Evolutionary conservation across 139 green algal species (phyloP), one percentile per base, ranked within the genome.

Genomic region (Gonium pectorale): DNA sequence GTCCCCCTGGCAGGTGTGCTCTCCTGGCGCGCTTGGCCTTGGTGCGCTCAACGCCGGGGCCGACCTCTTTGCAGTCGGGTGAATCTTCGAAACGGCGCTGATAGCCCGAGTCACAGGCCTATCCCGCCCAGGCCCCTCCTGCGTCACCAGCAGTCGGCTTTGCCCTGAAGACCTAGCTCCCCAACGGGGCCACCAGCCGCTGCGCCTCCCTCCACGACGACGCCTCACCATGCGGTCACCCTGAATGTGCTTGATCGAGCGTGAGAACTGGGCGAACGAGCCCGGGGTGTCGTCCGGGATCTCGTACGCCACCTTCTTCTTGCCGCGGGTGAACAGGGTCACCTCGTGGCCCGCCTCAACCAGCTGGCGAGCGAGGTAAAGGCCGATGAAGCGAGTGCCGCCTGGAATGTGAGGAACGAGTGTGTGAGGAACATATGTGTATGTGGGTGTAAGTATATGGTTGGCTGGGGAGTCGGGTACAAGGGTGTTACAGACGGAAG

Each of bases 351-450:
- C 96, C 56, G 89, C 79, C 74, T 97, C 93, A 0, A 99, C 89
- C 33, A 99, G 95, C 90, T 95, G 74, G 40, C 97, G 94, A 26
- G 97, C 95, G 21, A 99, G 91, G 90, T 99, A 99, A 8, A 98
- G 79, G 46, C 97, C 97, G 79, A 99, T 99, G 92, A 99, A 99
- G 59, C 97, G 95, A 5, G 97, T 98, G 88, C 97, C 97, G 80
- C 96, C 96, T 95, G 87, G 11, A 21, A 9, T 8, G 70, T 8
- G n/a, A 52, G 0, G 35, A n/a, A 59, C n/a, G n/a, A 56, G 49
- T 26, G 17, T 56, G 49, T 13, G 49, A 17, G 13, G 49, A 17
- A 17, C 17, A 56, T 56, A 56, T 56, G 17, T 56, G 13, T 56
- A 56, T 56, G 13, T 56, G 13, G 17, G 13, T 56, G 13, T 56